These are phyloP conservation scores for Eremothecium cymbalariae DNA, from an alignment of 1,139 yeast species.

Conservation along the genomic window DNA sequence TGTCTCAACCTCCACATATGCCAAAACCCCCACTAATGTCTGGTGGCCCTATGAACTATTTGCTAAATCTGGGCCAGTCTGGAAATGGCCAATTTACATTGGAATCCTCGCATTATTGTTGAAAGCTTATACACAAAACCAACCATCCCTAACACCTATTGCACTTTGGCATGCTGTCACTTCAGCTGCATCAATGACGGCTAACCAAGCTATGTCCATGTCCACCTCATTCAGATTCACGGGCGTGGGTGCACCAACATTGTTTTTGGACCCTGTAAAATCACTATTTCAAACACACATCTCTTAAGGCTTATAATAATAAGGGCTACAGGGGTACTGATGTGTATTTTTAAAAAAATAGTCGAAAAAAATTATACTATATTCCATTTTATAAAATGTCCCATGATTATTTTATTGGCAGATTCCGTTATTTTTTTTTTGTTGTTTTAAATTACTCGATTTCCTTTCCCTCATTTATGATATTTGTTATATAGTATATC, in stretches of 20 bases:
- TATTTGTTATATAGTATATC: too few relatives aligned
- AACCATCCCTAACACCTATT: not conserved
- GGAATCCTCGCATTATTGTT: slow-evolving; percentile 10
- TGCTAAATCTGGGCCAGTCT: not conserved
- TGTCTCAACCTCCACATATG: not conserved
- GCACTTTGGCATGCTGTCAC: not conserved
- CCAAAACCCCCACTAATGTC: not conserved
- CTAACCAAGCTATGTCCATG: too few relatives aligned
- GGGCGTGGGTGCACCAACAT: not conserved
- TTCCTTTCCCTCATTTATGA: too few relatives aligned
- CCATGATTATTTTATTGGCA: too few relatives aligned
- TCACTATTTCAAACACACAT: not conserved
- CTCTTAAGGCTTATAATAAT: too few relatives aligned
- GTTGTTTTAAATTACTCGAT: too few relatives aligned
- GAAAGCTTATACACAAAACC: slow-evolving; percentile 8
- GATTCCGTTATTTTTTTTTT: too few relatives aligned
- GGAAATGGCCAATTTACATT: slow-evolving; percentile 5
- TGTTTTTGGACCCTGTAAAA: slow-evolving; percentile 1
- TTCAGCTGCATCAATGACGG: not conserved
- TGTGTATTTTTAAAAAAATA: too few relatives aligned
- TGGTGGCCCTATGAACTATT: not conserved
- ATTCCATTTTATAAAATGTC: too few relatives aligned
- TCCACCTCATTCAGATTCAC: not conserved
- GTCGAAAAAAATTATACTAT: too few relatives aligned
- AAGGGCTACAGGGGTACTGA: too few relatives aligned